Percentiles rank a stretch among this genome's conserved stretches.
Conservation (phyloP, 2,329 filamentous ascomycete species). For the Fusarium citri region DNA sequence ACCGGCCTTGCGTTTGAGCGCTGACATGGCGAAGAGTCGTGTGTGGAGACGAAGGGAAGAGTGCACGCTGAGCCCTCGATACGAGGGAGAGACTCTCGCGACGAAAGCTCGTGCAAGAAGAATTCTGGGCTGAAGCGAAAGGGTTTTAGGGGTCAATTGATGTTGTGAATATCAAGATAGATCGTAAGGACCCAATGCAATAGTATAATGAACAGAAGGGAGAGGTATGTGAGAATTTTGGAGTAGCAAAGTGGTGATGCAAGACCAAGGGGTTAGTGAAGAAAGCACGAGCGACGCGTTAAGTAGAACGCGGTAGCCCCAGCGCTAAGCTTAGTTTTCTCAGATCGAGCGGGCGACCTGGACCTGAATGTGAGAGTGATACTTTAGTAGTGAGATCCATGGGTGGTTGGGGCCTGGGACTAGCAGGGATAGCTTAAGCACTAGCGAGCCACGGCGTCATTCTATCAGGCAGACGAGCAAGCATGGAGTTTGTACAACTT, state of each 20-base stretch:
- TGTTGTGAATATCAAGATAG: neutral
- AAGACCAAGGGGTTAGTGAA: constrained; percentile 27
- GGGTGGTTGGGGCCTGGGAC: constrained; percentile 34
- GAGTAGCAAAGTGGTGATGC: constrained; percentile 31
- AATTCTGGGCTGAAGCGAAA: constrained; percentile 30
- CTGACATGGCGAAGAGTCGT: constrained; percentile 58
- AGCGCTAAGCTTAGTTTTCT: constrained; percentile 38
- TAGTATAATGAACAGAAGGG: constrained; percentile 9
- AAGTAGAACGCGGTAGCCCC: constrained; percentile 37
- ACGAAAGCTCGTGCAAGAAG: constrained; percentile 9
- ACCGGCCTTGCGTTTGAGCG: constrained; percentile 75
- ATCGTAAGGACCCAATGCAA: neutral
- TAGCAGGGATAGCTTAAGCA: constrained; percentile 30
- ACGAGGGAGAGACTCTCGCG: constrained; percentile 24
- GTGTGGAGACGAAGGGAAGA: constrained; percentile 31
- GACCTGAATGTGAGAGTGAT: constrained; percentile 7
- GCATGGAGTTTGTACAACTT: neutral
- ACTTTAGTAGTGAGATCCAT: neutral
- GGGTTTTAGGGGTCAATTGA: neutral
- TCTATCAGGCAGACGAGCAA: constrained; percentile 2
- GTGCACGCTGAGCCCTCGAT: constrained; percentile 35
- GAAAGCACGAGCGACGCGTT: constrained; percentile 32
- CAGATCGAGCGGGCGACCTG: neutral
- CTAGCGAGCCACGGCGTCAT: constrained; percentile 33
- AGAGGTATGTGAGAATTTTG: constrained; percentile 25